phyloP scores from a whole-genome alignment of 2,329 filamentous ascomycete species.

The Beauveria caledonica region DNA sequence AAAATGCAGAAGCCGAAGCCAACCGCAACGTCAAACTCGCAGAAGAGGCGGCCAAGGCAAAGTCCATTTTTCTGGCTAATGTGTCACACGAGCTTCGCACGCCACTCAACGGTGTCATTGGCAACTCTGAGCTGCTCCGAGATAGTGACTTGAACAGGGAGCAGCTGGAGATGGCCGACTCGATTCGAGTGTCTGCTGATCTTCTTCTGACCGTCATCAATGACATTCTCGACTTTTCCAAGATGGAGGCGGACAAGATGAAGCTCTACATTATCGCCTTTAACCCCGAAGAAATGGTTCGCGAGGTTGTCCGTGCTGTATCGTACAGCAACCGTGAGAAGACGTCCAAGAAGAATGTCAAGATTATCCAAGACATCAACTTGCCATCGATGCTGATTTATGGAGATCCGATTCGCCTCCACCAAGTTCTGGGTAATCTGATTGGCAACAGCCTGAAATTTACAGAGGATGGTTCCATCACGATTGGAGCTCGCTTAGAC shows the following conservation, averaged over 20 bases:
- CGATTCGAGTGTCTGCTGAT: conserved; percentile 78
- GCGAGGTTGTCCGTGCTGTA: conserved; percentile 56
- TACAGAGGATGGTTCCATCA: conserved; percentile 78
- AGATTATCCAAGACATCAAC: conserved; percentile 62
- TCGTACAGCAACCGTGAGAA: conserved; percentile 59
- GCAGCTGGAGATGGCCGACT: conserved; percentile 79
- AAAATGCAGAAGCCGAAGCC: conserved; percentile 66
- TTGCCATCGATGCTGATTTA: conserved; percentile 65
- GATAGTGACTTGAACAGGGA: conserved; percentile 69
- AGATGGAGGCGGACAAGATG: conserved; percentile 83
- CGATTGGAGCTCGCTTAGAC: conserved; percentile 68
- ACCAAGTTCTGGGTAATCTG: conserved; percentile 69
- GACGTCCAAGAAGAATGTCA: conserved; percentile 53
- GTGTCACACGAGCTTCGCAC: conserved; percentile 77
- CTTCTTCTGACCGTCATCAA: conserved; percentile 88
- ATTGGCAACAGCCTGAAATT: conserved; percentile 94
- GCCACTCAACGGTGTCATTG: conserved; percentile 80
- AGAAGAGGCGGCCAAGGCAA: conserved; percentile 75
- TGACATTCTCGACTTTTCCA: conserved; percentile 91
- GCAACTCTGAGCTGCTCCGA: conserved; percentile 74
- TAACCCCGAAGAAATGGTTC: conserved; percentile 58
- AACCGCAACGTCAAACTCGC: conserved; percentile 73
- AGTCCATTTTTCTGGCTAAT: conserved; percentile 72
- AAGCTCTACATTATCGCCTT: conserved; percentile 68
- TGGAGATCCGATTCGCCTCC: conserved; percentile 57